These are phyloP conservation scores for Lithospermum erythrorhizon DNA, from an alignment of 257 asterid species.

Conservation along the genomic window DNA sequence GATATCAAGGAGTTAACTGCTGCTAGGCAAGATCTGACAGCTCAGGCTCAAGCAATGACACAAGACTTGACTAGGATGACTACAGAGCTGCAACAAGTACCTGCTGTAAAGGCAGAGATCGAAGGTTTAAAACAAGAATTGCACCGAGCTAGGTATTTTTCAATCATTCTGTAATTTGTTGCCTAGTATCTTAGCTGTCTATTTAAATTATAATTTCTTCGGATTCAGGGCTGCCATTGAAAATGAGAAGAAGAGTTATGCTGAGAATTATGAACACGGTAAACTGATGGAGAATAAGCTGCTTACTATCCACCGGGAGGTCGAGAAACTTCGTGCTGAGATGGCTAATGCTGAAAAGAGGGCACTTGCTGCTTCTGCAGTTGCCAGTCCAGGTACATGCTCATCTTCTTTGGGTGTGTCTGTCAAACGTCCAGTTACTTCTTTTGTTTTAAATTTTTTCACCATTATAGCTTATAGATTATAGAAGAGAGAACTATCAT, in stretches of 20 bases:
- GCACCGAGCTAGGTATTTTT: constrained; percentile 66
- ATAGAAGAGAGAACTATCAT: neutral
- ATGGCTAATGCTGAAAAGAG: constrained; percentile 85
- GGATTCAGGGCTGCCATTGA: constrained; percentile 73
- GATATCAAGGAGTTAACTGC: constrained; percentile 76
- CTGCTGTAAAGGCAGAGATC: constrained; percentile 64
- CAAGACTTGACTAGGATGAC: constrained; percentile 74
- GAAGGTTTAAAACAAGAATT: constrained; percentile 59
- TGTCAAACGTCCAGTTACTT: neutral
- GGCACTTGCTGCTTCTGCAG: constrained; percentile 49
- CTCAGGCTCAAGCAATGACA: constrained; percentile 75
- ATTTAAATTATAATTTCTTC: constrained; percentile 3
- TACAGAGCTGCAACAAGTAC: constrained; percentile 69
- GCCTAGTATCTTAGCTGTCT: constrained; percentile 5
- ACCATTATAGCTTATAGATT: neutral
- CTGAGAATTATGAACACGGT: constrained; percentile 89
- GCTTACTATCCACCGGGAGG: constrained; percentile 70
- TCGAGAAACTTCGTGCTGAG: constrained; percentile 94
- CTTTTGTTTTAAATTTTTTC: neutral
- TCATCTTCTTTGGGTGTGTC: neutral
- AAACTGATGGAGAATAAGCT: constrained; percentile 81
- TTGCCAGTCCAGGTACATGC: constrained; percentile 56
- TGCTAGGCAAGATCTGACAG: constrained; percentile 60
- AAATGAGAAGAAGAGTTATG: constrained; percentile 81
- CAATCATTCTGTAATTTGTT: constrained; percentile 1